Conservation (phyloP, 257 asterid species). For the Mitragyna speciosa region DNA sequence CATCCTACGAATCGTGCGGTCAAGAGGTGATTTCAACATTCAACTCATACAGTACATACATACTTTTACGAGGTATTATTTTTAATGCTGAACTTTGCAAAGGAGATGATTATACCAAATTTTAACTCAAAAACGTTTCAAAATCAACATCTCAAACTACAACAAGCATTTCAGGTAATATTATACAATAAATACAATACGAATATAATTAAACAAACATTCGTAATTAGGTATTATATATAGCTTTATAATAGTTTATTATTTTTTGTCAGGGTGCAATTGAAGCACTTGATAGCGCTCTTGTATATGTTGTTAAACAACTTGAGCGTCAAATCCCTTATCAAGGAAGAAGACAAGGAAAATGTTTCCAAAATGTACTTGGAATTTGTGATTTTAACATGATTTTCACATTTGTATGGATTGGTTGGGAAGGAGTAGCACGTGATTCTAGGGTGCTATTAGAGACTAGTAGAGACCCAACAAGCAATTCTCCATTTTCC, state of each 20-base stretch:
- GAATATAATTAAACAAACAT: no score
- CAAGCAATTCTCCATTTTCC: no score
- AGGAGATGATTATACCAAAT: background rate
- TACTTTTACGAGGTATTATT: no score
- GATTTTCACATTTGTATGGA: background rate
- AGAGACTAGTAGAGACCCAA: background rate
- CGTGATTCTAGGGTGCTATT: background rate
- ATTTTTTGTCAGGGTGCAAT: background rate
- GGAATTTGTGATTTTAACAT: background rate
- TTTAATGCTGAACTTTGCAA: background rate
- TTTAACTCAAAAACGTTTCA: background rate
- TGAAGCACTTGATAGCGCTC: background rate
- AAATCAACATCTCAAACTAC: background rate
- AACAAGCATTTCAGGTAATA: background rate
- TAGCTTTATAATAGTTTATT: background rate
- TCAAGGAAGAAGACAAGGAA: no score
- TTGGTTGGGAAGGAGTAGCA: conserved; percentile 5
- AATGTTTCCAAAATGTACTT: background rate
- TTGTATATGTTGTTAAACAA: background rate
- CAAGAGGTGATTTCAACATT: no score
- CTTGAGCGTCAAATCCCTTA: no score
- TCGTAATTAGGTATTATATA: no score
- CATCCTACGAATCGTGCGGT: no score
- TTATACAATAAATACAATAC: background rate
- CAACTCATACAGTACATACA: no score